phyloP scores from a whole-genome alignment of 305 asterid genomes.

The Solanum hybrid region DNA sequence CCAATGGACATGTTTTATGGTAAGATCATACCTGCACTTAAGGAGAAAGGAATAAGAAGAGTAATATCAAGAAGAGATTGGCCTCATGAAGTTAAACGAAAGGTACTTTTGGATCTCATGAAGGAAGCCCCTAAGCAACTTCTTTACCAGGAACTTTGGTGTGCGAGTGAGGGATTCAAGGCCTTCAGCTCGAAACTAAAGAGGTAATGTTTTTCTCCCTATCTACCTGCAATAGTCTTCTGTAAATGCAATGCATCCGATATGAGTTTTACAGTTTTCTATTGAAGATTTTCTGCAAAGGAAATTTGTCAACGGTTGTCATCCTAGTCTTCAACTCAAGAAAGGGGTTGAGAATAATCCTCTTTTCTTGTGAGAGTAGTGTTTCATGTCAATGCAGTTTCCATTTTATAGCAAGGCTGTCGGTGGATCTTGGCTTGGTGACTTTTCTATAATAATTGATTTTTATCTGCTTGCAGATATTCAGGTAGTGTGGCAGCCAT shows the following conservation, averaged over 20 bases:
- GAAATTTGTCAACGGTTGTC: background rate
- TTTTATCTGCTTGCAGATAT: slow-evolving; percentile 49
- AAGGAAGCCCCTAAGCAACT: slow-evolving; percentile 93
- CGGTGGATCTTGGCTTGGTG: background rate
- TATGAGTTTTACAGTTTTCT: background rate
- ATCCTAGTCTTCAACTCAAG: background rate
- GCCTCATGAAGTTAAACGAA: slow-evolving; percentile 97
- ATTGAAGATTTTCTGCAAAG: background rate
- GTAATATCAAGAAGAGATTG: slow-evolving; percentile 98
- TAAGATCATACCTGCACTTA: slow-evolving; percentile 96
- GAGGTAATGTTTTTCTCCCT: slow-evolving; percentile 39
- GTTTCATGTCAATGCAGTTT: background rate
- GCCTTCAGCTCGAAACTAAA: slow-evolving; percentile 84
- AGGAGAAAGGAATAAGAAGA: slow-evolving; percentile 96
- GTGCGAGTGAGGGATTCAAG: slow-evolving; percentile 95
- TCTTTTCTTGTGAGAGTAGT: background rate
- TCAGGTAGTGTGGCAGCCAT: slow-evolving; percentile 94
- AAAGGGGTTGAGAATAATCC: background rate
- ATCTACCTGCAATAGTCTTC: background rate
- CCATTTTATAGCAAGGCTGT: background rate
- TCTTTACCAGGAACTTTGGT: slow-evolving; percentile 98
- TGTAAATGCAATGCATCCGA: background rate
- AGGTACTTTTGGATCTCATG: slow-evolving; percentile 93
- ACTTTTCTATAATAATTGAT: background rate
- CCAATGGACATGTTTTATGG: slow-evolving; percentile 99